These are phyloP conservation scores for Inonotus hispidus DNA, from an alignment of 1,284 basidiomycete genomes.

Conservation along the genomic window DNA sequence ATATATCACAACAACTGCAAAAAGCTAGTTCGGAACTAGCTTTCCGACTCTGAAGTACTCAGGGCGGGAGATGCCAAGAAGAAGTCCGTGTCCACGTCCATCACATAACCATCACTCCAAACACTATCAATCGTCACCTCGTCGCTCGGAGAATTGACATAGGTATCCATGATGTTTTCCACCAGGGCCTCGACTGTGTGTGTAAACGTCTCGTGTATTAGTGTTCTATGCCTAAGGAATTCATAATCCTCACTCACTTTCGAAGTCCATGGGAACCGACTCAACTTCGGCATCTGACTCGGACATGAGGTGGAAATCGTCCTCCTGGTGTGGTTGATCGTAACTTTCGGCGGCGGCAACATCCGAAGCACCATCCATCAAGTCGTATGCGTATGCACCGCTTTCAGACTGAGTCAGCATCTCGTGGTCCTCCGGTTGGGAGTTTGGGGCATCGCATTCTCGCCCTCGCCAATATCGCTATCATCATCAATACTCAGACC, in stretches of 20 bases:
- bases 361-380: too few species aligned
- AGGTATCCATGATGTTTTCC: not conserved
- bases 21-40: too few species aligned
- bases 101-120: too few species aligned
- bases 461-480: not conserved
- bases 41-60: too few species aligned
- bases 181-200: not conserved
- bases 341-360: too few species aligned
- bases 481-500: not conserved
- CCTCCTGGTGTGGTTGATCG: too few species aligned
- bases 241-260: not conserved
- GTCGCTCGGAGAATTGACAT: not conserved
- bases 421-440: too few species aligned
- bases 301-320: too few species aligned
- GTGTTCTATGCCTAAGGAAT: not conserved
- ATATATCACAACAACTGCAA: too few species aligned
- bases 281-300: too few species aligned
- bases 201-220: not conserved
- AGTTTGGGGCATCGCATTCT: not conserved
- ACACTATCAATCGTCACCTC: not conserved
- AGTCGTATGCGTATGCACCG: too few species aligned
- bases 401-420: too few species aligned
- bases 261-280: not conserved
- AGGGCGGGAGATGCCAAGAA: not conserved
- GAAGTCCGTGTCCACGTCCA: not conserved